Evolutionary conservation across 2,329 filamentous ascomycete genomes (phyloP).

Genomic region (Trichoderma sp.): DNA sequence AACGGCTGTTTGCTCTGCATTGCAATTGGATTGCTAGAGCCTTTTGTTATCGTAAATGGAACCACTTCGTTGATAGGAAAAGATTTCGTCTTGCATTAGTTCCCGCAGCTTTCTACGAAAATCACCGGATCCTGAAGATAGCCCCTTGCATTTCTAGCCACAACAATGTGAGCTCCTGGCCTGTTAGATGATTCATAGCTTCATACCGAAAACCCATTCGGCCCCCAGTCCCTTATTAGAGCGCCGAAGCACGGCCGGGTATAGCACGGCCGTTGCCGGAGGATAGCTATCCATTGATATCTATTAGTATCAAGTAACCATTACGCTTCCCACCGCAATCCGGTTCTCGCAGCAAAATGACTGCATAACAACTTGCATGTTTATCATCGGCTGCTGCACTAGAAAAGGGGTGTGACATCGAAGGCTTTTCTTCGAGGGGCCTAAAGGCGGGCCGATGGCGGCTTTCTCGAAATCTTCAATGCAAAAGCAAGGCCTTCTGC

Average conservation of each 20-base stretch:
- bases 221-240: not conserved
- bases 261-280: not conserved
- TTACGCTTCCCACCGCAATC: not conserved
- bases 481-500: not conserved
- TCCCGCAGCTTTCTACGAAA: not conserved
- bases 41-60: not conserved
- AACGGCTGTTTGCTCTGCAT: not conserved
- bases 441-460: slow-evolving; percentile 18
- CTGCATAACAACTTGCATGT: not conserved
- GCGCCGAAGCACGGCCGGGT: not conserved
- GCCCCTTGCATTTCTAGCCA: not conserved
- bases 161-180: not conserved
- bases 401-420: not conserved
- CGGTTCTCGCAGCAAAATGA: not conserved
- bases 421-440: not conserved
- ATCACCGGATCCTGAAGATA: not conserved
- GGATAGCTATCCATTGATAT: not conserved
- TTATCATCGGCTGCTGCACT: not conserved
- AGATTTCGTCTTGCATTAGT: not conserved
- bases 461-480: not conserved
- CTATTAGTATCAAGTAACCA: not conserved
- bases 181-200: not conserved
- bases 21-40: not conserved
- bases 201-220: not conserved
- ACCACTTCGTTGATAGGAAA: not conserved